Evolutionary conservation across 202 grass and related monocot genomes (phyloP).

Genomic region (Musa balbisiana): DNA sequence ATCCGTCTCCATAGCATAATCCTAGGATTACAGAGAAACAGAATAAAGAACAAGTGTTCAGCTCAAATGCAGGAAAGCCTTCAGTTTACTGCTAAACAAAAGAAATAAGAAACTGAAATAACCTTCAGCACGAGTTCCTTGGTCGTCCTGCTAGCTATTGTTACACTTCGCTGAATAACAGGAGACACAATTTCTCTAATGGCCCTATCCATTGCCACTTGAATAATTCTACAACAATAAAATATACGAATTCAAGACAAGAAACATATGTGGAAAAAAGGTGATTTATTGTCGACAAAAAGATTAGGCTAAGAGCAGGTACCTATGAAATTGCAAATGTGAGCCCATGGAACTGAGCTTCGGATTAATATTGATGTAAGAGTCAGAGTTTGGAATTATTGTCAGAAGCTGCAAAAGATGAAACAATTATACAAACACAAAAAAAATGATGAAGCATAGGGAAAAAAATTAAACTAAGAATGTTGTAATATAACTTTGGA

Average conservation of each 20-base stretch:
- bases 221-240: conserved; percentile 59
- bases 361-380: conserved; percentile 89
- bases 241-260: conserved; percentile 9
- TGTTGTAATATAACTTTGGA: neutral
- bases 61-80: neutral
- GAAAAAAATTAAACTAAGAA: neutral
- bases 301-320: conserved; percentile 21
- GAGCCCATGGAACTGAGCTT: conserved; percentile 82
- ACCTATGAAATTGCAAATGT: conserved; percentile 80
- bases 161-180: conserved; percentile 98
- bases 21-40: conserved; percentile 37
- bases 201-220: conserved; percentile 84
- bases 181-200: conserved; percentile 88
- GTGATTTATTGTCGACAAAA: conserved; percentile 19
- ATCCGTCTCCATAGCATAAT: conserved; percentile 87
- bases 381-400: conserved; percentile 73
- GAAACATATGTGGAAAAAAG: conserved; percentile 12
- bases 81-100: neutral
- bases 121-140: conserved; percentile 99
- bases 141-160: conserved; percentile 91
- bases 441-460: conserved; percentile 14
- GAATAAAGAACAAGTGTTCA: neutral
- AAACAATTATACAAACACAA: conserved; percentile 18
- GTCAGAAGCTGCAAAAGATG: conserved; percentile 61
- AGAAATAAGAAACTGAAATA: conserved; percentile 1